Evolutionary conservation across 768 basidiomycete genomes (phyloP).

Genomic region (Russula sp.): DNA sequence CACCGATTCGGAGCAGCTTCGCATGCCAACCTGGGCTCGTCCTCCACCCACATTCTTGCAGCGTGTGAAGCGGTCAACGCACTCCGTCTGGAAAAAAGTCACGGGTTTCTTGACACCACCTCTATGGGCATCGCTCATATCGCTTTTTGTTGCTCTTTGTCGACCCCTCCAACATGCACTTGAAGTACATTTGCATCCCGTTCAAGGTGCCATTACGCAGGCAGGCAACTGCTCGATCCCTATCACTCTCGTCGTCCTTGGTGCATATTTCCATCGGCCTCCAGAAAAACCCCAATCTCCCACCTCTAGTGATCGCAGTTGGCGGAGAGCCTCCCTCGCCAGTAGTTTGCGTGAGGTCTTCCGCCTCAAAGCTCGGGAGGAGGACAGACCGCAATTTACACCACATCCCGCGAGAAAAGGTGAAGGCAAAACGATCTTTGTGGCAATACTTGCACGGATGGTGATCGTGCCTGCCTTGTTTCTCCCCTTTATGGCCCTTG

Average conservation of each 20-base stretch:
- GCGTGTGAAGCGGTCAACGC: constrained; percentile 25
- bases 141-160: constrained; percentile 69
- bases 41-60: constrained; percentile 27
- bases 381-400: constrained; percentile 8
- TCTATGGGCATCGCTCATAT: constrained; percentile 69
- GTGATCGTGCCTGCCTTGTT: constrained; percentile 72
- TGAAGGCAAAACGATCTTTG: constrained; percentile 76
- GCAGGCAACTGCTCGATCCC: constrained; percentile 82
- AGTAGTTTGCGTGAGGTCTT: constrained; percentile 40
- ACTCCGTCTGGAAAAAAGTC: constrained; percentile 34
- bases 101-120: constrained; percentile 85
- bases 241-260: constrained; percentile 83
- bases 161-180: constrained; percentile 68
- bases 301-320: constrained; percentile 17
- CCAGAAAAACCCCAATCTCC: constrained; percentile 16
- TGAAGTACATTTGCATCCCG: constrained; percentile 51
- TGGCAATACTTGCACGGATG: constrained; percentile 84
- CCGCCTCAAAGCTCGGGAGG: constrained; percentile 25
- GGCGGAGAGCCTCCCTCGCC: constrained; percentile 29
- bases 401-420: constrained; percentile 35
- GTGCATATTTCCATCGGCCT: constrained; percentile 77
- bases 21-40: constrained; percentile 19
- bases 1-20: constrained; percentile 24
- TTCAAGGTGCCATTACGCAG: constrained; percentile 58
- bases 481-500: constrained; percentile 65